Evolutionary conservation across 352 stramenopile genomes (phyloP).

Genomic region (Pythium rishiriense): DNA sequence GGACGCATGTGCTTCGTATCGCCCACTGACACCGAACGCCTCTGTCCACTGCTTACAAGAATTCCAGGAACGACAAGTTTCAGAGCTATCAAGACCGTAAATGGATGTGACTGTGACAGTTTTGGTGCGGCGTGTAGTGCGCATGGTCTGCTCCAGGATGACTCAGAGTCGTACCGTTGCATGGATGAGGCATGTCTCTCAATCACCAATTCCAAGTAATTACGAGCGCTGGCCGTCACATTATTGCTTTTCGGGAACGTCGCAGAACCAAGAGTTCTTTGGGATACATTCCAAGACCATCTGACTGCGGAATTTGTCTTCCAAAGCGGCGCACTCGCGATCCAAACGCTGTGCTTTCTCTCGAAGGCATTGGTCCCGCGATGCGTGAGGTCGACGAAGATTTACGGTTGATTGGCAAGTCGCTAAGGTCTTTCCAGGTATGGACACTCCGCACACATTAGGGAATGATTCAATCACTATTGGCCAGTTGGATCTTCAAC

Average conservation of each 20-base stretch:
- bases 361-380: background rate
- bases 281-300: constrained; percentile 2
- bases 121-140: constrained; percentile 4
- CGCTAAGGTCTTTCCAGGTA: background rate
- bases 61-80: constrained; percentile 3
- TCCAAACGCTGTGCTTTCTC: background rate
- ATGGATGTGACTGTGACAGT: background rate
- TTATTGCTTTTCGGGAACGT: background rate
- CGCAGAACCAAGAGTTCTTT: background rate
- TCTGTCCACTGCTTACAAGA: background rate
- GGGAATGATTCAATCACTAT: background rate
- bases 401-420: background rate
- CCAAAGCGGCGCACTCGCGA: background rate
- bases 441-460: background rate
- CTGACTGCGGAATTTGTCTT: background rate
- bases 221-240: background rate
- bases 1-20: constrained; percentile 6
- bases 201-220: background rate
- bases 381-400: background rate
- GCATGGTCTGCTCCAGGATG: background rate
- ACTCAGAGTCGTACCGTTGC: constrained; percentile 2
- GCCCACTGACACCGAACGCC: background rate
- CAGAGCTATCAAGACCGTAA: background rate
- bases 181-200: background rate
- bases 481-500: background rate